phyloP scores from a whole-genome alignment of 2,329 filamentous ascomycete genomes.

The Neofusicoccum ribis region DNA sequence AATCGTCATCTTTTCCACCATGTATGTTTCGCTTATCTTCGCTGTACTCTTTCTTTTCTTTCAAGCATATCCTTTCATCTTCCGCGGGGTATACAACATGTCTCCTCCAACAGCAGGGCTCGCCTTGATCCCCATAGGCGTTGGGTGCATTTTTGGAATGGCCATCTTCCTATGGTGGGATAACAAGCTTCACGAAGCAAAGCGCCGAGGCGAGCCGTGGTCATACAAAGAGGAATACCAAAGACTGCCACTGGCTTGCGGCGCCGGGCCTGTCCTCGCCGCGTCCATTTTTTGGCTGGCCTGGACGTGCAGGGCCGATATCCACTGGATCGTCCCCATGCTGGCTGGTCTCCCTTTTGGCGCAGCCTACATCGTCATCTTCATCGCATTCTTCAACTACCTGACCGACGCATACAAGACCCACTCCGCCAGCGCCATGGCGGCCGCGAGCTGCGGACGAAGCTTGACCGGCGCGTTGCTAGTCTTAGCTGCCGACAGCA shows the following conservation, averaged over 20 bases:
- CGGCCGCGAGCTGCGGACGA: constrained; percentile 40
- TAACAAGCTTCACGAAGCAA: background rate
- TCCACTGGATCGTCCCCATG: constrained; percentile 47
- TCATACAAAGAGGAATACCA: background rate
- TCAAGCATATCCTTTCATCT: no score
- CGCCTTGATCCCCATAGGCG: no score
- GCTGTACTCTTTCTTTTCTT: no score
- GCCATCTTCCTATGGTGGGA: no score
- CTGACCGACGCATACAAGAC: constrained; percentile 51
- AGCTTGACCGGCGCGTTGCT: constrained; percentile 38
- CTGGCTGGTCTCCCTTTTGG: constrained; percentile 55
- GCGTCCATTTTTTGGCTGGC: constrained; percentile 22
- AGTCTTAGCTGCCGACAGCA: constrained; percentile 30
- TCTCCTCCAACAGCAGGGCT: no score
- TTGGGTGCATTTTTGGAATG: no score
- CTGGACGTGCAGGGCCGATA: background rate
- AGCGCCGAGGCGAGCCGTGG: background rate
- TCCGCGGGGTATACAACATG: no score
- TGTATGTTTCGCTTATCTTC: no score
- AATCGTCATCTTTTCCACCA: no score
- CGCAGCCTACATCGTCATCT: constrained; percentile 53
- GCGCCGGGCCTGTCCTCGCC: constrained; percentile 25
- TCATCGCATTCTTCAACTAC: constrained; percentile 55
- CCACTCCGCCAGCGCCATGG: constrained; percentile 44
- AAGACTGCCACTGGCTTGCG: background rate